These are phyloP conservation scores for Fusarium sp. DNA, from an alignment of 2,329 filamentous ascomycete genomes.

Conservation along the genomic window DNA sequence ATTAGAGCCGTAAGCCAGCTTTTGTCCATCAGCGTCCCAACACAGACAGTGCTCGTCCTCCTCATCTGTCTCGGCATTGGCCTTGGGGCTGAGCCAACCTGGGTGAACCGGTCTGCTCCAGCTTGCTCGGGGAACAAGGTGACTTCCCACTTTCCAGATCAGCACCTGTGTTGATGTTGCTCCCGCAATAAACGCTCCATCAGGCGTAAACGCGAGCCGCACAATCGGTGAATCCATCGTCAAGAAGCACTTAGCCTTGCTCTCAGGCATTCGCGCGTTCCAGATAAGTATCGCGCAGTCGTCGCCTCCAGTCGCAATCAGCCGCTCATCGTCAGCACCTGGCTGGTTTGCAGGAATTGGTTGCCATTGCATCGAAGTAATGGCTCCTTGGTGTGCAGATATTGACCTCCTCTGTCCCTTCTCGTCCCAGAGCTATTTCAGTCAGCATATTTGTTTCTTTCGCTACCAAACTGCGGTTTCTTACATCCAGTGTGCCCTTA, in stretches of 20 bases:
- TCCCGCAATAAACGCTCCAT: slow-evolving; percentile 72
- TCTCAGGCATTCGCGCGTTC: slow-evolving; percentile 67
- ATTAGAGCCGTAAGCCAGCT: slow-evolving; percentile 72
- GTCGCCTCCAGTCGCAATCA: slow-evolving; percentile 71
- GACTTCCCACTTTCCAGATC: slow-evolving; percentile 74
- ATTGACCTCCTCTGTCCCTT: slow-evolving; percentile 66
- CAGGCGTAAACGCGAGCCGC: slow-evolving; percentile 71
- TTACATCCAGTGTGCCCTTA: slow-evolving; percentile 70
- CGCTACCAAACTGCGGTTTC: slow-evolving; percentile 40
- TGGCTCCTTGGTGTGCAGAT: slow-evolving; percentile 67
- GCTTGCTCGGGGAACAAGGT: slow-evolving; percentile 67
- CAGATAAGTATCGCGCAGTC: slow-evolving; percentile 73
- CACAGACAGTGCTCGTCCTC: slow-evolving; percentile 71
- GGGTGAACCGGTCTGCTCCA: slow-evolving; percentile 68
- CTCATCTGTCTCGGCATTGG: slow-evolving; percentile 64
- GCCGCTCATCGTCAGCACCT: slow-evolving; percentile 60
- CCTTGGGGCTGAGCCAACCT: slow-evolving; percentile 70
- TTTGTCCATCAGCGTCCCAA: slow-evolving; percentile 72
- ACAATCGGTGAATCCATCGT: slow-evolving; percentile 70
- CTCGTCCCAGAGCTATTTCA: slow-evolving; percentile 64
- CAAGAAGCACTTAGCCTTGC: slow-evolving; percentile 68
- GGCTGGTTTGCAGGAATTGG: slow-evolving; percentile 57
- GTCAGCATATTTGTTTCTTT: slow-evolving; percentile 28
- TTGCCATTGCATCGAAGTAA: slow-evolving; percentile 72
- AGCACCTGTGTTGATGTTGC: slow-evolving; percentile 69